Conservation (phyloP, 129 eudicot genomes). For the Lactuca saligna region DNA sequence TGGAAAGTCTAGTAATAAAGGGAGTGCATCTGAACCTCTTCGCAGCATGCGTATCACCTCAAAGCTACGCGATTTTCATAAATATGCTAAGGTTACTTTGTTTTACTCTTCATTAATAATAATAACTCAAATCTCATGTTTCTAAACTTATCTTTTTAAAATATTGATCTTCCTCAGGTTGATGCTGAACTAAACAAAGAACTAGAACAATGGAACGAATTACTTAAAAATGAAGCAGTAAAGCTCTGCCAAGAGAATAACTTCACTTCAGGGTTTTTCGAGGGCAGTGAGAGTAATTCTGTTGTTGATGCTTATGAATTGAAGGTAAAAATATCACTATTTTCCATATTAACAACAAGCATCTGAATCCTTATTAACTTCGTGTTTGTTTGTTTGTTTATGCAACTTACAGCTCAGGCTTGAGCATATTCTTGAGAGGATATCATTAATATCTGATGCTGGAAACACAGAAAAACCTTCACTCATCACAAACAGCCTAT, state of each 20-base stretch:
- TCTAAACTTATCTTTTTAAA: too few relatives aligned
- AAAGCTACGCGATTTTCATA: conserved; percentile 92
- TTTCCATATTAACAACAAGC: too few relatives aligned
- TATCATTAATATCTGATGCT: conserved; percentile 88
- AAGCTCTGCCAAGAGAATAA: conserved; percentile 90
- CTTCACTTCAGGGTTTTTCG: conserved; percentile 87
- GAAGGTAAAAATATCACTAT: conserved; percentile 45
- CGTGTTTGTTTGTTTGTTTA: conserved; percentile 1
- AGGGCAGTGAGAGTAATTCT: conserved; percentile 73
- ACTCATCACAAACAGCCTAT: conserved; percentile 45
- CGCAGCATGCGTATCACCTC: conserved; percentile 71
- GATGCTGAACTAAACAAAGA: conserved; percentile 88
- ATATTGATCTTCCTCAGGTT: conserved; percentile 49
- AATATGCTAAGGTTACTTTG: conserved; percentile 71
- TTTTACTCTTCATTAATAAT: neutral
- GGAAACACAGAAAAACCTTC: conserved; percentile 95
- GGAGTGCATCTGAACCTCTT: conserved; percentile 58
- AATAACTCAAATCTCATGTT: too few relatives aligned
- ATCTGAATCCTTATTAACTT: neutral
- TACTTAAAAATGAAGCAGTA: conserved; percentile 78
- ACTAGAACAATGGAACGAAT: conserved; percentile 89
- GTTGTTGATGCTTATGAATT: conserved; percentile 95
- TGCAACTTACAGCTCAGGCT: conserved; percentile 75
- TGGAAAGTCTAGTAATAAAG: conserved; percentile 66
- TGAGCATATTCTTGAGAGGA: conserved; percentile 94